Evolutionary conservation across 306 rosid species (phyloP), one percentile per base, ranked within the genome.

Genomic region (Ammopiptanthus mongolicus): DNA sequence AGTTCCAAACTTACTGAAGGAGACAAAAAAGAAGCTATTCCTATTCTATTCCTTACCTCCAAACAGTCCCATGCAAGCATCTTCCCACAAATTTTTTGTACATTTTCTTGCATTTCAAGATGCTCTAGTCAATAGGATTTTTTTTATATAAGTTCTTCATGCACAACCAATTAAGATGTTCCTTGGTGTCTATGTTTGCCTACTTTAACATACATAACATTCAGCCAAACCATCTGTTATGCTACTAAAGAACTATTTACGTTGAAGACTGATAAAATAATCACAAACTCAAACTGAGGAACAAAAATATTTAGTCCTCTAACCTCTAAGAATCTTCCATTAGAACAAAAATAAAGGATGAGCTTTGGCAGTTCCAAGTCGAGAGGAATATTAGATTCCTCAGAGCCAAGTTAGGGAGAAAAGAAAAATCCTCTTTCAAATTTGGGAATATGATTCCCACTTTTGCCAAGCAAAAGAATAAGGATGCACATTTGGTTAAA

Each of bases 1-100:
- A 88, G 93, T 92, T 76, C 93, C 93, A 81, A 88, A 90, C 96
- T 88, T 88, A 82, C 81, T 74, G 78, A 86, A 82, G 96, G 86
- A 88, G 91, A 92, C 96, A 92, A 87, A 86, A 78, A 65, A 64
- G 88, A 88, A 90, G 81, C 71, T 42, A 80, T 87, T 88, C 93
- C 78, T 82, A 75, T 92, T 87, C 92, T 81, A 87, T 87, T 87
- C 88, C 68, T 79, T 87, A 79, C 88, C 87, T 63, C 85, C 83
- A 74, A 75, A 83, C 69, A 82, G 84, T 82, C 84, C 79, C 82
- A 80, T 76, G 77, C 76, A 79, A 89, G 88, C 88, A 87, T 87
- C 86, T 83, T 76, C 69, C 67, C 78, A 19, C 28, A 61, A 53
- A 69, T 34, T 61, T 51, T 42, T 41, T 5, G 33, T 12, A 9